These are phyloP conservation scores for Herpetospermum pedunculosum DNA, from an alignment of 306 rosid genomes.

Conservation along the genomic window DNA sequence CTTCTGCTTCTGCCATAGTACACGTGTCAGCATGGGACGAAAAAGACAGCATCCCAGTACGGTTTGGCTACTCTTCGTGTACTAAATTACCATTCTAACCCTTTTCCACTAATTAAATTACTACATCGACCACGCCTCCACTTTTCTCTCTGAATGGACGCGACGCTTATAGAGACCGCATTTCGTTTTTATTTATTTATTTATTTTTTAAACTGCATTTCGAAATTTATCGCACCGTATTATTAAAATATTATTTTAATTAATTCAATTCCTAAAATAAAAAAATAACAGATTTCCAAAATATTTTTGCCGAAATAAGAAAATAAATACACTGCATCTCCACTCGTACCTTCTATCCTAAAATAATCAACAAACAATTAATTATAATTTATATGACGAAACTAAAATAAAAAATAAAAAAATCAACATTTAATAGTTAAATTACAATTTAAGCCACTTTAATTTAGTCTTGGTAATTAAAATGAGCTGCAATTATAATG, in stretches of 20 bases:
- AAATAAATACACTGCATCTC: neutral
- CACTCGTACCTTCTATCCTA: neutral
- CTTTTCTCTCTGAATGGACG: neutral
- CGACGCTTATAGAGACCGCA: neutral
- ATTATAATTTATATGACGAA: neutral
- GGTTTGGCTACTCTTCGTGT: slow-evolving; percentile 4
- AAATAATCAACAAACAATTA: neutral
- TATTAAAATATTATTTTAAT: neutral
- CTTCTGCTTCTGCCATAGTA: slow-evolving; percentile 14
- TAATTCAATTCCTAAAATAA: slow-evolving; percentile 3
- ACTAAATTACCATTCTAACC: neutral
- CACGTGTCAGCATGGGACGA: slow-evolving; percentile 56
- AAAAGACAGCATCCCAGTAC: slow-evolving; percentile 23
- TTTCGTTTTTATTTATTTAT: no score
- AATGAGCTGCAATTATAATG: no score
- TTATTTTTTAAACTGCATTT: no score
- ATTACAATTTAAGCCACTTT: no score
- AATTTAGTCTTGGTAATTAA: no score
- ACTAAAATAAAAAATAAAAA: neutral
- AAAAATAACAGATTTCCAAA: neutral
- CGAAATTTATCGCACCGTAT: neutral
- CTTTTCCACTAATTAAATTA: neutral
- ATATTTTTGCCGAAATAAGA: neutral
- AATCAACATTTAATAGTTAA: no score
- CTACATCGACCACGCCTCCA: neutral